Base-by-base conservation (phyloP, 2,329 filamentous ascomycete species). In the Penicillium sp. region DNA sequence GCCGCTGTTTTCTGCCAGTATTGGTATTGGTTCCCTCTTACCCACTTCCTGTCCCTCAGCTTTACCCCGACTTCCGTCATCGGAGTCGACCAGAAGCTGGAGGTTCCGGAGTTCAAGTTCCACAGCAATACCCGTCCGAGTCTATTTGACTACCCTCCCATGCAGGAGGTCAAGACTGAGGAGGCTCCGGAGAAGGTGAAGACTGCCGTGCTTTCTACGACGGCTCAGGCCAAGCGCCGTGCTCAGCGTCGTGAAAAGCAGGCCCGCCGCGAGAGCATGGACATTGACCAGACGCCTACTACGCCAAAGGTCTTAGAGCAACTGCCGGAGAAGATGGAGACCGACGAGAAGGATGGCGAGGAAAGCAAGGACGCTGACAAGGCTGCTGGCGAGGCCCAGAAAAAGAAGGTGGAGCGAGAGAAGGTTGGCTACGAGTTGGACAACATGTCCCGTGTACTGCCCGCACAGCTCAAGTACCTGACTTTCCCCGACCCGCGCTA, bases 21-120 rank as follows among this genome's bases (percentile, higher is more conserved):
- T 79, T 99, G 94, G 94, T 99, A 99, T 79, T 99, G 94, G 94
- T 99, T 99, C 84, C 94, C 94, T 54, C 88, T 97, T 66, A 95
- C 94, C 28, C 94, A 99, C 75, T 99, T 99, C 84, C 74, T 99
- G 52, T 95, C 93, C 0, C 81, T 99, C 56, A 92, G 90, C 66
- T 97, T 99, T 76, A 91, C 90, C n/a, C 94, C 94, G 1, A 99
- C 95, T 1, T 89, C 94, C 1, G 89, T 99, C 67, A 96, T 97
- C 64, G 93, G 89, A 54, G 85, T 99, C 24, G 92, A 99, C 69
- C 88, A 95, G 67, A 90, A 96, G 67, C 82, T 99, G 13, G 90
- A 96, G 65, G 90, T 96, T 49, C 91, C 95, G 18, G 87, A 86
- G 69, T 92, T 96, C 83, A 95, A 95, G 72, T 95, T 96, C 79